A percentile compares a stretch with the other conserved stretches of the same genome.
Conservation (phyloP, 257 asterid species). For the Sherardia arvensis region DNA sequence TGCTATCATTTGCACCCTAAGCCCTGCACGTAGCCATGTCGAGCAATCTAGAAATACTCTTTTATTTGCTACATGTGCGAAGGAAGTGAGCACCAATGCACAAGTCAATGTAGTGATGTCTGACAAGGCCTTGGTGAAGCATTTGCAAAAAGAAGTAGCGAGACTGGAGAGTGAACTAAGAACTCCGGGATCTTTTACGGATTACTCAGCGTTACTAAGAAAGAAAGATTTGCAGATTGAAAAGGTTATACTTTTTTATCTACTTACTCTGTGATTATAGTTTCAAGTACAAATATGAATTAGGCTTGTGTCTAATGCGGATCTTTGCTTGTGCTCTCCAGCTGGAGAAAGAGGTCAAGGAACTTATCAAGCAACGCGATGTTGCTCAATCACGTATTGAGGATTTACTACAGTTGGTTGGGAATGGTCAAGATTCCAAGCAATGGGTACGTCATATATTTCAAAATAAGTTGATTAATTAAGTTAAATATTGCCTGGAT, state of each 20-base stretch:
- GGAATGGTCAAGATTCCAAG: slow-evolving; percentile 30
- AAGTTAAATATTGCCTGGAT: neutral
- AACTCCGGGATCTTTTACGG: slow-evolving; percentile 65
- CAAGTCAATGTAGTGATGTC: slow-evolving; percentile 99
- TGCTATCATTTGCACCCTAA: slow-evolving; percentile 90
- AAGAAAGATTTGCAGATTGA: slow-evolving; percentile 87
- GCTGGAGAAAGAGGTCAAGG: slow-evolving; percentile 88
- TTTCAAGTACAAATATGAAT: too few species aligned
- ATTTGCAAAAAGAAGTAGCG: slow-evolving; percentile 94
- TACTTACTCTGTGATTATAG: neutral
- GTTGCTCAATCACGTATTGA: slow-evolving; percentile 70
- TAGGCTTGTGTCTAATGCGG: neutral
- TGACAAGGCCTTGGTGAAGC: slow-evolving; percentile 98
- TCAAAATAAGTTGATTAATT: neutral
- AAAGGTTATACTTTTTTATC: slow-evolving; percentile 46
- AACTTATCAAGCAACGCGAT: slow-evolving; percentile 62
- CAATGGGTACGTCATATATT: slow-evolving; percentile 15
- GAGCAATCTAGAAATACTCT: slow-evolving; percentile 98
- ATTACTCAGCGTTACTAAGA: slow-evolving; percentile 57
- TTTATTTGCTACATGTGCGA: slow-evolving; percentile 90
- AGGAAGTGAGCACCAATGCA: slow-evolving; percentile 96
- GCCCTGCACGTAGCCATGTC: slow-evolving; percentile 93
- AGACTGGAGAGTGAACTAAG: slow-evolving; percentile 86
- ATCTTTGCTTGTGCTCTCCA: slow-evolving; percentile 27
- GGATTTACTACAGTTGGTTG: slow-evolving; percentile 40